Evolutionary conservation across 2,329 filamentous ascomycete species (phyloP).

Genomic region (Pestalotiopsis sp.): DNA sequence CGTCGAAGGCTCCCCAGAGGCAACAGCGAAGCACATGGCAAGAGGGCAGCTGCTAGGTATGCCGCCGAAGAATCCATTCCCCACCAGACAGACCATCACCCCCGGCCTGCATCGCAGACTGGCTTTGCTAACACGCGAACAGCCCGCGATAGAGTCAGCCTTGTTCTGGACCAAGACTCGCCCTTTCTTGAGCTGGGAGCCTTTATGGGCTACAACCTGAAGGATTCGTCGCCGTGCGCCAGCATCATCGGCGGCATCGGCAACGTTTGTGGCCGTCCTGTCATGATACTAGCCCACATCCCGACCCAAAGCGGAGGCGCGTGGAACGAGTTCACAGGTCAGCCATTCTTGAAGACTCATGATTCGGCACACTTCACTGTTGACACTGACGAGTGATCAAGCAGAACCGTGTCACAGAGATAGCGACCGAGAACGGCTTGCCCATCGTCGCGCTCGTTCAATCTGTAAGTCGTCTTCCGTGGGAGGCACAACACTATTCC

Average conservation of each 20-base stretch:
- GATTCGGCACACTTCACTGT: not conserved
- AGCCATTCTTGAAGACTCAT: not conserved
- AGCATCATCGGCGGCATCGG: constrained; percentile 42
- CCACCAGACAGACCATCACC: not conserved
- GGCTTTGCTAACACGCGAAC: not conserved
- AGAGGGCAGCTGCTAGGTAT: not conserved
- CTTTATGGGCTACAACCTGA: constrained; percentile 37
- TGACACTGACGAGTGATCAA: constrained; percentile 28
- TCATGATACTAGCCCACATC: constrained; percentile 39
- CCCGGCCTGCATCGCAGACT: not conserved
- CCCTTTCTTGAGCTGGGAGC: constrained; percentile 41
- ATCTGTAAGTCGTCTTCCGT: constrained; percentile 27
- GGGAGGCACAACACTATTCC: not conserved
- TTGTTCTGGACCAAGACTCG: constrained; percentile 39
- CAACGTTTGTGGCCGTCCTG: constrained; percentile 35
- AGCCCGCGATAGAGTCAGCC: constrained; percentile 40
- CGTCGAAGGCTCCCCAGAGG: not conserved
- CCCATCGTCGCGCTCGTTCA: constrained; percentile 42
- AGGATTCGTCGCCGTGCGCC: constrained; percentile 37
- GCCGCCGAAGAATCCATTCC: not conserved
- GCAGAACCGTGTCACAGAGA: constrained; percentile 39
- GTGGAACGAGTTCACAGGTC: constrained; percentile 42
- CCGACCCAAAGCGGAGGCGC: constrained; percentile 44
- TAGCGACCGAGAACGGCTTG: constrained; percentile 41
- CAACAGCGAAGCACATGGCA: not conserved